Base-by-base conservation (phyloP, 1,139 yeast genomes). In the Scheffersomyces quercinus region DNA sequence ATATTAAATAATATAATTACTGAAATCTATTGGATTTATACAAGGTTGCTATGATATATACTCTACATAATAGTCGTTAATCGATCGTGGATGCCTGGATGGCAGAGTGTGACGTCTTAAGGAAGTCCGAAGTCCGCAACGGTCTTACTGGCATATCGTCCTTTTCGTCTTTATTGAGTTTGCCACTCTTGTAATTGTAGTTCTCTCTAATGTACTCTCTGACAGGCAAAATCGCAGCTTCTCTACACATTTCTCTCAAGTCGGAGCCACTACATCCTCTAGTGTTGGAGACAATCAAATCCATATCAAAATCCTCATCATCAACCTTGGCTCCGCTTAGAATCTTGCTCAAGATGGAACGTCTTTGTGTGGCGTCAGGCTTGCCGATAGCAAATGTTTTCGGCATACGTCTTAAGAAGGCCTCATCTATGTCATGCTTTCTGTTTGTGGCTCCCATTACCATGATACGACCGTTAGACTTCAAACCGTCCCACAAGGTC, bases 401-500 rank as follows among this genome's bases (percentile, higher is more conserved):
- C 8, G 99, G 98, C 81, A 93, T 78, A 60, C 99, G 79, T 65
- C 99, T 79, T 65, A 91, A 72, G 61, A 93, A 89, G 1, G 99
- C 99, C 51, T 81, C 80, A 62, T 93, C 99, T 43, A 93, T 93
- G 61, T 93, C 99, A 49, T 81, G 79, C 38, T 93, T 91, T 53
- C 99, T 75, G 61, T 93, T 93, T 1, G 99, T 93, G 11, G 99
- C 99, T 4, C 99, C 99, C 59, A 93, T 77, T 1, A 93, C 90
- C 73, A 93, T 73, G 5, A 93, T 79, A 42, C 95, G 75, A 2
- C 97, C 96, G 43, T 82, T 82, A 29, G 82, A 71, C 12, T 85
- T 79, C 38, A 93, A 72, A 0, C 99, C 99, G 64, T 93, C 99
- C 98, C 99, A 93, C 45, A 93, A 72, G 0, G 97, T 88, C 98